Evolutionary conservation across 2,329 filamentous ascomycete species (phyloP).

Genomic region (Nigrograna mackinnonii): DNA sequence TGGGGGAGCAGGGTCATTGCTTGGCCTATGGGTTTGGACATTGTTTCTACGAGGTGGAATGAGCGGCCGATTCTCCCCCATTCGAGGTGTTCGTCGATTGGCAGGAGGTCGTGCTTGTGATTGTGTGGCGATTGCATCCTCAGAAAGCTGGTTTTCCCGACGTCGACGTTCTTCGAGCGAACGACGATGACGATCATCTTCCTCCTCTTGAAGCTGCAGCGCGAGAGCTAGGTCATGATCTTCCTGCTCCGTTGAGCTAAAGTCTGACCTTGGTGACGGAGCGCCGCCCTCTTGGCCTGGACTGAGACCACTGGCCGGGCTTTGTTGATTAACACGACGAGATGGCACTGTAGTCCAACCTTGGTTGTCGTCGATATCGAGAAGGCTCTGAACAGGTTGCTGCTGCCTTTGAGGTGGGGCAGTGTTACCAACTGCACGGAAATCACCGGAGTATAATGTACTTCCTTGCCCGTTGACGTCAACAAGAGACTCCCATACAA

Average conservation of each 20-base stretch:
- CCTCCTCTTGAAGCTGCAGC: constrained; percentile 91
- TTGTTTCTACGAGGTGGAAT: constrained; percentile 51
- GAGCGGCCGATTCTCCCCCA: constrained; percentile 42
- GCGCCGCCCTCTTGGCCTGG: constrained; percentile 25
- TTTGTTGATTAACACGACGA: constrained; percentile 32
- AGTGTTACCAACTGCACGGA: constrained; percentile 74
- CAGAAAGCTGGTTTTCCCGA: constrained; percentile 69
- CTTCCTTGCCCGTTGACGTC: constrained; percentile 84
- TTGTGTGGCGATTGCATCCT: constrained; percentile 65
- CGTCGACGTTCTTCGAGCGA: constrained; percentile 62
- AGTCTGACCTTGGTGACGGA: too few relatives aligned
- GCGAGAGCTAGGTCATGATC: constrained; percentile 83
- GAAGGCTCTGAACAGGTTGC: constrained; percentile 28
- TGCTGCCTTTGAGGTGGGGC: constrained; percentile 21
- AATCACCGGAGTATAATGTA: constrained; percentile 89
- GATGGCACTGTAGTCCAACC: constrained; percentile 61
- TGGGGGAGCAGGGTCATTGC: constrained; percentile 58
- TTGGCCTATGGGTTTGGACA: constrained; percentile 37
- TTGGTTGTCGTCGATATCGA: constrained; percentile 39
- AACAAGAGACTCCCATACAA: constrained; percentile 93
- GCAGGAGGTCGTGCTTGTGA: constrained; percentile 25
- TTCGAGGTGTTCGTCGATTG: constrained; percentile 29
- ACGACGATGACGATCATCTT: constrained; percentile 75
- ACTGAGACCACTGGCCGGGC: constrained; percentile 9
- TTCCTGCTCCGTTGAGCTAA: constrained; percentile 74